phyloP scores from a whole-genome alignment of 2,329 filamentous ascomycete species.

The Chaetomium sp. region DNA sequence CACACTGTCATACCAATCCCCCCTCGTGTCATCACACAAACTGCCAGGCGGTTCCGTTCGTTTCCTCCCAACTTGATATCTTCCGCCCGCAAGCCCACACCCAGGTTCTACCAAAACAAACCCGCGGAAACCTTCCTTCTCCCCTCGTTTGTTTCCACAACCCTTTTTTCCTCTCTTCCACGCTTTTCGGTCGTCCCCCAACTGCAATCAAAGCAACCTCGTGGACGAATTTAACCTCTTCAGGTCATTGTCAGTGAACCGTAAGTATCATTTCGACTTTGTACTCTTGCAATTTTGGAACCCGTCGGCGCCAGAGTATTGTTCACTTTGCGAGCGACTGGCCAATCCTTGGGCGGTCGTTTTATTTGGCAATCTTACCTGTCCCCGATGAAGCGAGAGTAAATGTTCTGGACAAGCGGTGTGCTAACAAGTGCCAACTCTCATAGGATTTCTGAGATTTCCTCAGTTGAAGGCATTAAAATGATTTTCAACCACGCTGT shows the following conservation, averaged over 20 bases:
- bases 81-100: neutral
- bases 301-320: too few species aligned
- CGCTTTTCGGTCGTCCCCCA: too few species aligned
- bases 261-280: too few species aligned
- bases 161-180: neutral
- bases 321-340: too few species aligned
- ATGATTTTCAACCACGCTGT: constrained; percentile 14
- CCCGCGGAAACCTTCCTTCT: neutral
- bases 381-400: neutral
- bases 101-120: neutral
- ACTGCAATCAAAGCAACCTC: too few species aligned
- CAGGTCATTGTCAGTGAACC: too few species aligned
- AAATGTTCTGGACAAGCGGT: too few species aligned
- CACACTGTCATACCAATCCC: constrained; percentile 2
- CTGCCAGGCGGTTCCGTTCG: neutral
- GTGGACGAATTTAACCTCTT: too few species aligned
- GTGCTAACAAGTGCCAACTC: neutral
- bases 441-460: neutral
- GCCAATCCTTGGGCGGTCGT: too few species aligned
- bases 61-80: constrained; percentile 4
- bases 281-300: too few species aligned
- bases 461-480: neutral
- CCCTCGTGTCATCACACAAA: neutral
- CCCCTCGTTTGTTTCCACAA: neutral
- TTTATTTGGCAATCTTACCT: too few species aligned